Base-by-base conservation (phyloP, 306 rosid species). In the Fragaria ananassa region DNA sequence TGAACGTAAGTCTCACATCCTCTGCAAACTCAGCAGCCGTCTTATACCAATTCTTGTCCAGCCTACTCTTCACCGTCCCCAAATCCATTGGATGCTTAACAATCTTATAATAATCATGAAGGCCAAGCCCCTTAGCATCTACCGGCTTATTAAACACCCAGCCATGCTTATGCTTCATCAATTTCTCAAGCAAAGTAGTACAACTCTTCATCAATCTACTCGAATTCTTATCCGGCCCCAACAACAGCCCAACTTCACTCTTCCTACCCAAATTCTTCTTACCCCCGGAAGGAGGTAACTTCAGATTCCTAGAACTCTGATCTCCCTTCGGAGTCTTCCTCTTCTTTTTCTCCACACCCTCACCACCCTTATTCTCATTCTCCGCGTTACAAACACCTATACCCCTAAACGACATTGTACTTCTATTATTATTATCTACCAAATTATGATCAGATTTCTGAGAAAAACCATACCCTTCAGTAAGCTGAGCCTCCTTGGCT, bases 81-180 rank as follows among this genome's bases (percentile, higher is more conserved):
- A 95, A 80, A 85, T 95, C 98, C 98, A 95, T 95, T 5, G 97
- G 98, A 62, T 84, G 87, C 54, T 78, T 87, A 35, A 95, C 85
- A 63, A 95, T 90, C 60, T 51, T 85, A 76, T 54, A 79, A 79
- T 95, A 95, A 83, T 95, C 98, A 77, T 75, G 96, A 79, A 95
- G 89, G 70, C 96, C 96, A 71, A 92, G 92, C 60, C 80, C 91
- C 62, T 90, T 82, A 3, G 74, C 95, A 78, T 95, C 96, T 39
- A 95, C 97, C n/a, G 98, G 97, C 71, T 69, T 10, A 76, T 95
- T 95, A 80, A 95, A 95, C 49, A 92, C 96, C 98, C 98, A 95
- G 27, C 91, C 97, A 76, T 84, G 85, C 83, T 92, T 89, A 84
- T 95, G 98, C 74, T 88, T 95, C 97, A 94, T 94, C 88, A 94